A percentile compares a stretch with the other conserved stretches of the same genome.
Evolutionary conservation across 345 rosid genomes (phyloP).

Genomic region (Citrus inodora): DNA sequence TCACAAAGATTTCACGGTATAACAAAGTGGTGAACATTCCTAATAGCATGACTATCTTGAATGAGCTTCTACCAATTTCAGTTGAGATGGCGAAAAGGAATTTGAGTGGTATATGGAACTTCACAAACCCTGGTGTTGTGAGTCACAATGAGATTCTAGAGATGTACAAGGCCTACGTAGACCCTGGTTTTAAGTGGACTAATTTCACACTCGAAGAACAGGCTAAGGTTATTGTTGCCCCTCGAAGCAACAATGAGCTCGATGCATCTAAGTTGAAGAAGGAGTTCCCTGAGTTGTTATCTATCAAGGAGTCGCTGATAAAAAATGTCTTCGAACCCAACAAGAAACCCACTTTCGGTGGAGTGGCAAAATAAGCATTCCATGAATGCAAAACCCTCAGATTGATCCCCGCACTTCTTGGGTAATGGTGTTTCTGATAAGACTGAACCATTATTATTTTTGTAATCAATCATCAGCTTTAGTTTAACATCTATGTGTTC

Average conservation of each 20-base stretch:
- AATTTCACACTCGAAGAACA: conserved; percentile 71
- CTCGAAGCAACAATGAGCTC: conserved; percentile 77
- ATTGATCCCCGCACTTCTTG: neutral
- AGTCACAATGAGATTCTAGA: conserved; percentile 76
- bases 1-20: conserved; percentile 65
- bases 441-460: neutral
- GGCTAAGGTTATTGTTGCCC: conserved; percentile 70
- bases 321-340: conserved; percentile 55
- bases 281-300: conserved; percentile 65
- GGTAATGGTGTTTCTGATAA: neutral
- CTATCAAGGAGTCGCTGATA: conserved; percentile 67
- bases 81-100: conserved; percentile 79
- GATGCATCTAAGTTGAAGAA: conserved; percentile 65
- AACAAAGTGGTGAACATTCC: conserved; percentile 80
- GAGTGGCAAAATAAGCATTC: conserved; percentile 6
- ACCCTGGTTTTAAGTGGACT: conserved; percentile 55
- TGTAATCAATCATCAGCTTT: neutral
- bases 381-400: neutral
- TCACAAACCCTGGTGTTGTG: conserved; percentile 78
- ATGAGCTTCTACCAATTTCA: conserved; percentile 71
- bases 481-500: neutral
- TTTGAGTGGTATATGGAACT: conserved; percentile 71
- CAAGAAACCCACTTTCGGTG: conserved; percentile 29
- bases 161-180: conserved; percentile 67
- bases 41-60: conserved; percentile 74